Percentiles rank a stretch among this genome's conserved stretches.
Conservation (phyloP, 1,139 yeast genomes). For the Eremothecium cymbalariae region DNA sequence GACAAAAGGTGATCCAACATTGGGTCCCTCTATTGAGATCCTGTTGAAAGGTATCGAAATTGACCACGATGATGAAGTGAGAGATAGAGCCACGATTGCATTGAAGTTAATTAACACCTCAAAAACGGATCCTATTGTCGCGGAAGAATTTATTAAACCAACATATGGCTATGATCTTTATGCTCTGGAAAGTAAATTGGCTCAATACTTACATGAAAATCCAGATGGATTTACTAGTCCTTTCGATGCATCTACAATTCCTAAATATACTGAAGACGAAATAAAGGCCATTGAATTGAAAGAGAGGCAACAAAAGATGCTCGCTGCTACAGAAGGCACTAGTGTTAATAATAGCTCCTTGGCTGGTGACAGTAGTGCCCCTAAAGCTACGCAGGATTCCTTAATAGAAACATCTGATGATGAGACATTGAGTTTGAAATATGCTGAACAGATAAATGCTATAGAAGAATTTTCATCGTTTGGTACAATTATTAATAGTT, state of each 20-base stretch:
- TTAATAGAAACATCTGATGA: slow-evolving; percentile 16
- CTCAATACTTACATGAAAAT: slow-evolving; percentile 60
- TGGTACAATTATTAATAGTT: slow-evolving; percentile 71
- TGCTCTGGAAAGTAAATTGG: slow-evolving; percentile 68
- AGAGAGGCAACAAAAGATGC: slow-evolving; percentile 37
- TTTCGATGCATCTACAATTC: slow-evolving; percentile 62
- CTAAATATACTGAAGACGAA: slow-evolving; percentile 44
- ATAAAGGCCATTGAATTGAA: slow-evolving; percentile 41
- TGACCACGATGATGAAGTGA: slow-evolving; percentile 92
- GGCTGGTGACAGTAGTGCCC: background rate
- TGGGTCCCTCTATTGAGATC: slow-evolving; percentile 63
- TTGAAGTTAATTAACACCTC: slow-evolving; percentile 51
- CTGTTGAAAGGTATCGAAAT: slow-evolving; percentile 69
- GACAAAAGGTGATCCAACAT: slow-evolving; percentile 56
- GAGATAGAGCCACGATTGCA: slow-evolving; percentile 92
- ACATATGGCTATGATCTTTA: slow-evolving; percentile 64
- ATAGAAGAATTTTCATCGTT: slow-evolving; percentile 58
- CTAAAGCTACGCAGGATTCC: slow-evolving; percentile 12
- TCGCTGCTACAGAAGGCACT: slow-evolving; percentile 13
- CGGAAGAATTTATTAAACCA: slow-evolving; percentile 52
- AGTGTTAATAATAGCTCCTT: slow-evolving; percentile 1
- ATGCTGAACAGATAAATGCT: slow-evolving; percentile 54
- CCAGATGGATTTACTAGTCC: slow-evolving; percentile 51
- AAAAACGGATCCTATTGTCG: slow-evolving; percentile 35
- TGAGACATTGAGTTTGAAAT: slow-evolving; percentile 48